Evolutionary conservation across 495 filamentous ascomycete genomes (phyloP).

Genomic region (Xylaria curta): DNA sequence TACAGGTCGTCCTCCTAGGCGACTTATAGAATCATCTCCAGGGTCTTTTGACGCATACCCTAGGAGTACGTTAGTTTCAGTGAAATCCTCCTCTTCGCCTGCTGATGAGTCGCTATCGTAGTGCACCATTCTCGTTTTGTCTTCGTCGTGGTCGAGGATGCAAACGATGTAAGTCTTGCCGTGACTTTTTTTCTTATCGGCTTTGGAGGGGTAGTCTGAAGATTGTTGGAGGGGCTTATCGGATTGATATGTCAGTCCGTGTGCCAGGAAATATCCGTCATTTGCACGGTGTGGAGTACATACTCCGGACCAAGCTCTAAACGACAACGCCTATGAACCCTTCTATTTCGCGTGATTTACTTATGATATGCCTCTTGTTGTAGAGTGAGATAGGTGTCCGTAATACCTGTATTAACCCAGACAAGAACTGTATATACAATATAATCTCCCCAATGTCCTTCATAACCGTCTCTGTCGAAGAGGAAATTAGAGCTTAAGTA

Average conservation of each 20-base stretch:
- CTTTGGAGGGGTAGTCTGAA: slow-evolving; percentile 32
- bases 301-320: too few species aligned
- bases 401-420: background rate
- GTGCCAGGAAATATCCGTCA: background rate
- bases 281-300: background rate
- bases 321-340: too few species aligned
- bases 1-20: slow-evolving; percentile 88
- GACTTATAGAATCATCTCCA: slow-evolving; percentile 84
- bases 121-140: slow-evolving; percentile 66
- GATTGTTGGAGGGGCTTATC: slow-evolving; percentile 29
- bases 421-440: background rate
- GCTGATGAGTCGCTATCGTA: slow-evolving; percentile 87
- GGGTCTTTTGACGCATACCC: slow-evolving; percentile 86
- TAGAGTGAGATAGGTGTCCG: too few species aligned
- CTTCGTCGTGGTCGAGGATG: background rate
- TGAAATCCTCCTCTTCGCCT: slow-evolving; percentile 73
- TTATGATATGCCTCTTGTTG: background rate
- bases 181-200: slow-evolving; percentile 33
- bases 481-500: background rate
- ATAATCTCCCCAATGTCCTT: background rate
- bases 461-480: background rate
- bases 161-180: background rate
- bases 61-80: slow-evolving; percentile 87
- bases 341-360: background rate
- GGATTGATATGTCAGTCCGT: background rate